A percentile compares a stretch with the other conserved stretches of the same genome.
Evolutionary conservation across 2,329 filamentous ascomycete genomes (phyloP).

Genomic region (Phialemoniopsis sp.): DNA sequence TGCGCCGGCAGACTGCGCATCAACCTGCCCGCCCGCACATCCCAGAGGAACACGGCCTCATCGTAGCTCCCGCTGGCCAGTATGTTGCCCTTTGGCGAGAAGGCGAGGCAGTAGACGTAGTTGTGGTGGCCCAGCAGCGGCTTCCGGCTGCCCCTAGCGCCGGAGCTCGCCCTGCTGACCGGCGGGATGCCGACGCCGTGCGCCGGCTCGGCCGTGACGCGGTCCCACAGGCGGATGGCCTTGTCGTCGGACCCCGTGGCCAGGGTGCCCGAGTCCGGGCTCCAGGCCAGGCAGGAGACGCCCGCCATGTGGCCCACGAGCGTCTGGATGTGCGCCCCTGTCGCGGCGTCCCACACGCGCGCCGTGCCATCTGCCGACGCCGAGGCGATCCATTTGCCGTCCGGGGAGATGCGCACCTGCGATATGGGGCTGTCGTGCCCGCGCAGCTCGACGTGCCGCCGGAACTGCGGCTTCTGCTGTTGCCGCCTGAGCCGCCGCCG

Average conservation of each 20-base stretch:
- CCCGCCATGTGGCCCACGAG: slow-evolving; percentile 92
- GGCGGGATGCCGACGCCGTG: slow-evolving; percentile 17
- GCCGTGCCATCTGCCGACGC: slow-evolving; percentile 86
- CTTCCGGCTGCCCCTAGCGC: slow-evolving; percentile 32
- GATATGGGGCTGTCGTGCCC: slow-evolving; percentile 79
- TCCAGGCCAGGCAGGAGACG: slow-evolving; percentile 91
- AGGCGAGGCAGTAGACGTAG: slow-evolving; percentile 90
- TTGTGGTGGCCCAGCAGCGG: slow-evolving; percentile 86
- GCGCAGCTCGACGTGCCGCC: slow-evolving; percentile 63
- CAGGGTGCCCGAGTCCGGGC: slow-evolving; percentile 79
- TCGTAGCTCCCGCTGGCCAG: slow-evolving; percentile 94
- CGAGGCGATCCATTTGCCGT: slow-evolving; percentile 85
- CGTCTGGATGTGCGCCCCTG: slow-evolving; percentile 78
- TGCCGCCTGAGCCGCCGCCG: slow-evolving; percentile 33
- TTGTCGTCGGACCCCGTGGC: slow-evolving; percentile 96
- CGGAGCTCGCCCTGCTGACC: slow-evolving; percentile 5
- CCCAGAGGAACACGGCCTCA: slow-evolving; percentile 96
- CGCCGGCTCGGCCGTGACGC: slow-evolving; percentile 47
- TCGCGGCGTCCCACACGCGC: slow-evolving; percentile 82
- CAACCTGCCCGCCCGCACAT: slow-evolving; percentile 78
- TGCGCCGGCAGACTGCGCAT: slow-evolving; percentile 93
- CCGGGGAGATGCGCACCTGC: slow-evolving; percentile 84
- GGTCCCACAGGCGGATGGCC: slow-evolving; percentile 87
- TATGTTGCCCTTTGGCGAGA: slow-evolving; percentile 98
- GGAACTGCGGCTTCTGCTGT: slow-evolving; percentile 62